Conservation (phyloP, 106 monocot genomes). For the Allium fistulosum region DNA sequence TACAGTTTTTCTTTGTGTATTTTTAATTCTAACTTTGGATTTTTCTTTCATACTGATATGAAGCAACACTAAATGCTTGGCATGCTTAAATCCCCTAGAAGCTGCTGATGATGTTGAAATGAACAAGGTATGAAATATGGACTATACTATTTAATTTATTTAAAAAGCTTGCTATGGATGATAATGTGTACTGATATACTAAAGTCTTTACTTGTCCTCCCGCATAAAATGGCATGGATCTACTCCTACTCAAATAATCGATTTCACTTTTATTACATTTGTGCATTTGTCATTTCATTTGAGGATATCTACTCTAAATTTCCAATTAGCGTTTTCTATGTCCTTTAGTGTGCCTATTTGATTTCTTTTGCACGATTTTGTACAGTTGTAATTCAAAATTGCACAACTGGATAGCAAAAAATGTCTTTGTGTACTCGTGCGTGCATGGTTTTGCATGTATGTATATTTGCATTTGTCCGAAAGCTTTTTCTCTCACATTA, state of each 20-base stretch:
- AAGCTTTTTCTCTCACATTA: too few relatives aligned
- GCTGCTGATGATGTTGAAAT: slow-evolving; percentile 30
- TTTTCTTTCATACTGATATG: slow-evolving; percentile 15
- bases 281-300: too few relatives aligned
- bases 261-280: not conserved
- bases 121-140: too few relatives aligned
- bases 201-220: not conserved
- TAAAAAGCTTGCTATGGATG: not conserved
- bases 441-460: not conserved
- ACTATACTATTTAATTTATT: too few relatives aligned
- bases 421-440: not conserved
- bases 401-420: too few relatives aligned
- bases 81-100: slow-evolving; percentile 2
- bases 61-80: slow-evolving; percentile 39
- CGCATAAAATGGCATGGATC: not conserved
- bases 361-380: too few relatives aligned
- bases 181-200: not conserved
- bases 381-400: too few relatives aligned
- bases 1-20: not conserved
- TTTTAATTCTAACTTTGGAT: slow-evolving; percentile 1
- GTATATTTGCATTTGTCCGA: too few relatives aligned
- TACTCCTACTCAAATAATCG: not conserved
- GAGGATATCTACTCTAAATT: too few relatives aligned
- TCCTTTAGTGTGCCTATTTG: too few relatives aligned
- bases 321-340: too few relatives aligned